Base-by-base conservation (phyloP, 164 flowering plant genomes). In the Liquidambar formosana region DNA sequence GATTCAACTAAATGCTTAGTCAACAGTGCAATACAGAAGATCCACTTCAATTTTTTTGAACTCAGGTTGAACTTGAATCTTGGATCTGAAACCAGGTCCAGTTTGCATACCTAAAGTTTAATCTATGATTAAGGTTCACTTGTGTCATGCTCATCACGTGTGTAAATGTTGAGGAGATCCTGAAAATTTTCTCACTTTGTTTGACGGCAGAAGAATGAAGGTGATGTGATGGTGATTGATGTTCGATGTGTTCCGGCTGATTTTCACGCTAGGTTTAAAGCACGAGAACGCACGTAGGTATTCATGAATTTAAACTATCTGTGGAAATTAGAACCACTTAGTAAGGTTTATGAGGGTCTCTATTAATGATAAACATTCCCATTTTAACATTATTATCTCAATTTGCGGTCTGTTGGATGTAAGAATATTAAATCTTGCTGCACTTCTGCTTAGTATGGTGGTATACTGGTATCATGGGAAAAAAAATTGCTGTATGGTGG, bases 271-370 rank as follows among this genome's bases (percentile, higher is more conserved):
- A 88, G 99, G 82, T 85, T 70, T 73, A 88, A 79, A 73, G 99
- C 97, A 75, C 86, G 33, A 80, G 99, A 95, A 75, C 89, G 99
- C 77, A 95, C 88, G 97, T 95, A 83, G 77, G 98, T 91, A 84
- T 70, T 80, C 69, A 62, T 68, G 10, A 23, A 70, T 51, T 61
- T 46, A 48, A 45, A 22, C 48, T 26, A 51, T 57, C 53, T 26
- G 15, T 41, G 15, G 49, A 60, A 57, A 19, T 49, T 18, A 12
- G 9, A 45, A 47, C 16, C 10, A 27, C 33, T 48, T 14, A 16
- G 2, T 25, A 33, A 9, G 38, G 33, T 15, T 3, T 57, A 26
- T 15, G 12, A 19, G 13, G 21, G n/a, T 54, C 57, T 10, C 48
- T 46, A 45, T 63, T 15, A 45, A 33, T 12, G 1, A 61, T 33